phyloP scores from a whole-genome alignment of 495 filamentous ascomycete species.

The Xylaria intraflava region DNA sequence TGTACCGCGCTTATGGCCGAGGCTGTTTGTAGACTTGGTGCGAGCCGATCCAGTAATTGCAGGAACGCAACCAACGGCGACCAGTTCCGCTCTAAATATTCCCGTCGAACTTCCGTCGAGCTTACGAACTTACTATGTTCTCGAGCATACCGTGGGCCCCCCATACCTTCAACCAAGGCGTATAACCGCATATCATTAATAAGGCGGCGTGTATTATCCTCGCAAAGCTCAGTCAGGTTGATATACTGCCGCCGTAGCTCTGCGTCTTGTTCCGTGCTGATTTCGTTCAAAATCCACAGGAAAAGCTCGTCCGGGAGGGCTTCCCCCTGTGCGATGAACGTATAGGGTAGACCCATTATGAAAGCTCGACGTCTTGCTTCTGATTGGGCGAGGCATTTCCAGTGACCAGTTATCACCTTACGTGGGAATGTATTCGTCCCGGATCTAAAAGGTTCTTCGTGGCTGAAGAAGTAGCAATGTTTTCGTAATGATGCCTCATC shows the following conservation, averaged over 20 bases:
- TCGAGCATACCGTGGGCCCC: constrained; percentile 30
- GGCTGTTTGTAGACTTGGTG: constrained; percentile 17
- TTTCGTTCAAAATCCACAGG: constrained; percentile 65
- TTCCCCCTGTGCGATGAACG: constrained; percentile 46
- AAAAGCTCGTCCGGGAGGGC: constrained; percentile 64
- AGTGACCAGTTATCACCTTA: constrained; percentile 23
- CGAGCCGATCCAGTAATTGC: constrained; percentile 25
- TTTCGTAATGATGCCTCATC: constrained; percentile 45
- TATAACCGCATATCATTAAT: constrained; percentile 31
- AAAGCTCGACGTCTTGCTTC: constrained; percentile 55
- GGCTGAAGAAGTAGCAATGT: constrained; percentile 62
- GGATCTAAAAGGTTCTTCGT: constrained; percentile 14
- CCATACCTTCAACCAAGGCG: constrained; percentile 35
- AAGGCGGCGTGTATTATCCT: constrained; percentile 31
- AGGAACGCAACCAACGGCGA: constrained; percentile 29
- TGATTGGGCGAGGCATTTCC: constrained; percentile 40
- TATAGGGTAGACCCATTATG: constrained; percentile 59
- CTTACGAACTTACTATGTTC: constrained; percentile 13
- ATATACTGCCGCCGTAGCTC: constrained; percentile 61
- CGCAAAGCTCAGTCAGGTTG: constrained; percentile 33
- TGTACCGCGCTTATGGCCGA: constrained; percentile 26
- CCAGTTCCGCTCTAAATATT: constrained; percentile 31
- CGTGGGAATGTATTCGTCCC: constrained; percentile 29
- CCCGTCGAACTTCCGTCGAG: constrained; percentile 15
- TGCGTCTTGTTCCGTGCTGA: constrained; percentile 53